Percentiles rank a stretch among this genome's conserved stretches.
Evolutionary conservation across 2,329 filamentous ascomycete species (phyloP).

Genomic region (Neonectria neomacrospora): DNA sequence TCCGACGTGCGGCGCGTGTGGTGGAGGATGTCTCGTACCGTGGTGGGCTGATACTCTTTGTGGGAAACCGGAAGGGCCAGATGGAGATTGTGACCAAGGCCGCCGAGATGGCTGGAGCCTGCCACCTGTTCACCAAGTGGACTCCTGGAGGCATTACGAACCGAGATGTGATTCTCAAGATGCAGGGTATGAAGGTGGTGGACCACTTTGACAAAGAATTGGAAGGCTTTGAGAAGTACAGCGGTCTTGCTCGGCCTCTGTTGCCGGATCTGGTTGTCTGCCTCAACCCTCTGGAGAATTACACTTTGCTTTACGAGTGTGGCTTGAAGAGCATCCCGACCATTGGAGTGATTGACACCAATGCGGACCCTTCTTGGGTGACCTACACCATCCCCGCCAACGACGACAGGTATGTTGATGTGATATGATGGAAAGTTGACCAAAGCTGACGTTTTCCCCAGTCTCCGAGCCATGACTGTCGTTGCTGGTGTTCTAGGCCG

Average conservation of each 20-base stretch:
- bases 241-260: conserved; percentile 72
- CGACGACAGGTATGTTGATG: conserved; percentile 79
- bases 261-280: conserved; percentile 92
- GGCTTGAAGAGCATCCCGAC: conserved; percentile 89
- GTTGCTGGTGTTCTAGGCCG: conserved; percentile 87
- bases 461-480: conserved; percentile 82
- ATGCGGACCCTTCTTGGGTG: conserved; percentile 91
- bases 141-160: conserved; percentile 93
- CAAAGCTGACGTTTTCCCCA: conserved; percentile 52
- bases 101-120: conserved; percentile 80
- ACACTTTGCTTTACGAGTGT: conserved; percentile 90
- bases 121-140: conserved; percentile 94
- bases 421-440: neutral
- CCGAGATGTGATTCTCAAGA: conserved; percentile 84
- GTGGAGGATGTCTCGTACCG: conserved; percentile 86
- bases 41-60: conserved; percentile 89
- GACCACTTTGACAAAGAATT: conserved; percentile 75
- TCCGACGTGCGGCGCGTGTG: conserved; percentile 92
- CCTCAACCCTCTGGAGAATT: conserved; percentile 93
- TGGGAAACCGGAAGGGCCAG: conserved; percentile 86
- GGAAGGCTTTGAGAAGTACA: conserved; percentile 72
- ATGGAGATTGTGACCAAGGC: conserved; percentile 83
- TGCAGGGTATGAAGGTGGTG: conserved; percentile 77
- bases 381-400: conserved; percentile 98
- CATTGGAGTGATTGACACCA: conserved; percentile 93